Percentiles rank a stretch among this genome's conserved stretches.
phyloP scores from a whole-genome alignment of 176 grass and related monocot genomes.

The Phoenix dactylifera region DNA sequence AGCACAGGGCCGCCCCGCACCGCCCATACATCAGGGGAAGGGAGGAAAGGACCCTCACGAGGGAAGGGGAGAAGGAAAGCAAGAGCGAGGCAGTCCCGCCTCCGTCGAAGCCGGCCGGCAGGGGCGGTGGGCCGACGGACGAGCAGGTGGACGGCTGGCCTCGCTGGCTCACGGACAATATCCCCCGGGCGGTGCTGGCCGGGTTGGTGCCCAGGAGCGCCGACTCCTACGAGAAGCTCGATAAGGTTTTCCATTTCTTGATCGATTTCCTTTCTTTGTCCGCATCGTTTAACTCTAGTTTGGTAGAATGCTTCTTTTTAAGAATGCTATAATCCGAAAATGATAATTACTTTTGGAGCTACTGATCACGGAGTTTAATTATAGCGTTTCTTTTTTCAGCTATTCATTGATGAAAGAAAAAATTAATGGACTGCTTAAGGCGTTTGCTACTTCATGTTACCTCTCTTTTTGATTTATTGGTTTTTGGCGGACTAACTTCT shows the following conservation, averaged over 20 bases:
- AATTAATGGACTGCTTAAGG: no score
- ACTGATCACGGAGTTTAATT: no score
- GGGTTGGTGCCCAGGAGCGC: conserved; percentile 49
- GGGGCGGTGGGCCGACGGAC: conserved; percentile 5
- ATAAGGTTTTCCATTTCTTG: conserved; percentile 25
- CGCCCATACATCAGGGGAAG: neutral
- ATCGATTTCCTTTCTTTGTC: neutral
- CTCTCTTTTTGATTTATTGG: no score
- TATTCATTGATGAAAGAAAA: no score
- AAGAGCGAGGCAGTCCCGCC: no score
- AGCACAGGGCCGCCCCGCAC: no score
- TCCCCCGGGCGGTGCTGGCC: conserved; percentile 33
- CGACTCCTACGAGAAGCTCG: conserved; percentile 60
- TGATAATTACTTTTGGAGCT: no score
- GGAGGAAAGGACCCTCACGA: neutral
- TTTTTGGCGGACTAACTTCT: no score
- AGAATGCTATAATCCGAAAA: neutral
- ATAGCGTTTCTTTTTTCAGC: no score
- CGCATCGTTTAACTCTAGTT: neutral
- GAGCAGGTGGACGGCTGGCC: conserved; percentile 60
- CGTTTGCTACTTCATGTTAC: no score
- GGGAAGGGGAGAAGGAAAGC: no score
- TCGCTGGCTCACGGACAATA: conserved; percentile 45
- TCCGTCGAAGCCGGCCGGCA: no score
- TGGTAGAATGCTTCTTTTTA: neutral